Percentiles rank a stretch among this genome's conserved stretches.
These are phyloP conservation scores for Suillus spraguei DNA, from an alignment of 768 basidiomycete genomes.

Conservation along the genomic window DNA sequence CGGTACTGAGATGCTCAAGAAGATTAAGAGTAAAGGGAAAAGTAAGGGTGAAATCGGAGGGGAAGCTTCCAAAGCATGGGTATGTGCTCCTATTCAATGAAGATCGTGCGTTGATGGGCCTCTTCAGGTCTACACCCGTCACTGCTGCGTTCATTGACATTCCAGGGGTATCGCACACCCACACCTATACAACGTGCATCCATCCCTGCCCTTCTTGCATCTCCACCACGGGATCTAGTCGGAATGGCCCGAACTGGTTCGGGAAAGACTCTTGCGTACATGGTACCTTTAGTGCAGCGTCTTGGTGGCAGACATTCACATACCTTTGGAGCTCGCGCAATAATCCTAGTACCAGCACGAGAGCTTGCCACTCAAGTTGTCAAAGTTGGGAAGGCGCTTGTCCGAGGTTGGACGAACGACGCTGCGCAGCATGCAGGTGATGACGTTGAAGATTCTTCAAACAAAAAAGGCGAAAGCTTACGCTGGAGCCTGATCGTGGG, in stretches of 20 bases:
- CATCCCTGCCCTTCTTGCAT: constrained; percentile 81
- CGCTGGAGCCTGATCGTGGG: constrained; percentile 96
- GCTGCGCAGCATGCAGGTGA: constrained; percentile 70
- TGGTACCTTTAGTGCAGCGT: constrained; percentile 88
- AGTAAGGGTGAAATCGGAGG: constrained; percentile 83
- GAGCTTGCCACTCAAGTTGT: constrained; percentile 94
- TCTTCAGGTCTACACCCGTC: constrained; percentile 76
- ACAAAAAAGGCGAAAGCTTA: constrained; percentile 54
- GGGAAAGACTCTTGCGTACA: constrained; percentile 95
- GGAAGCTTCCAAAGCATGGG: constrained; percentile 98
- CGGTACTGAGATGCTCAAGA: constrained; percentile 78
- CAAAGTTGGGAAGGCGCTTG: constrained; percentile 94
- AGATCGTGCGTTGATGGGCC: constrained; percentile 4
- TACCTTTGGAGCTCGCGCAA: constrained; percentile 80
- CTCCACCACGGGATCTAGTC: constrained; percentile 89
- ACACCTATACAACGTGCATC: constrained; percentile 95
- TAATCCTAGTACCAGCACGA: constrained; percentile 90
- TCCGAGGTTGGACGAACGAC: constrained; percentile 71
- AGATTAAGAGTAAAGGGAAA: constrained; percentile 72
- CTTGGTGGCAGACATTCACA: constrained; percentile 80
- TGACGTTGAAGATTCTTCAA: constrained; percentile 50
- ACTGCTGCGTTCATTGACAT: constrained; percentile 79
- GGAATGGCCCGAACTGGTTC: constrained; percentile 99
- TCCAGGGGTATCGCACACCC: constrained; percentile 93
- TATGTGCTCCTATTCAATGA: constrained; percentile 38